These are phyloP conservation scores for Populus simonii DNA, from an alignment of 345 rosid genomes.

Conservation along the genomic window DNA sequence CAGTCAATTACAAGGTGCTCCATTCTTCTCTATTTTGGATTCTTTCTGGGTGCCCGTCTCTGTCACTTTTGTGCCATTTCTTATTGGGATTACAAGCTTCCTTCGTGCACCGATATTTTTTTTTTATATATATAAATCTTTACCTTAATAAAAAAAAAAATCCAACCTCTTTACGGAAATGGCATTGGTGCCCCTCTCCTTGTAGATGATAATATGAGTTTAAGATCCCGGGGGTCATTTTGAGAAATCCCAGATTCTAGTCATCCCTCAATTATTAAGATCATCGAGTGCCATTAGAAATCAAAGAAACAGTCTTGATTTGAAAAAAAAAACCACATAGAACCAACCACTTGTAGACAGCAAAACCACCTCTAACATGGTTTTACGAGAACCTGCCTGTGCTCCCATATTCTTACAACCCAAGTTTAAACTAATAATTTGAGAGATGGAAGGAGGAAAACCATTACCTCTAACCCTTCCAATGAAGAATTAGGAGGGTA, in stretches of 20 bases:
- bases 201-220: not conserved
- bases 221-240: not conserved
- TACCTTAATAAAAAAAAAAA: not conserved
- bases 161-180: not conserved
- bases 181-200: not conserved
- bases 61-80: conserved; percentile 5
- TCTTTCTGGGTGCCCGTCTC: conserved; percentile 10
- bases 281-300: not conserved
- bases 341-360: not conserved
- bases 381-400: not conserved
- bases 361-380: not conserved
- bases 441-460: no score
- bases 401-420: not conserved
- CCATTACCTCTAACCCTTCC: not conserved
- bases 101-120: not conserved
- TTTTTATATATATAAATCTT: not conserved
- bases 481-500: not conserved
- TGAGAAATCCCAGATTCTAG: not conserved
- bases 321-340: not conserved
- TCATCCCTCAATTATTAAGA: not conserved
- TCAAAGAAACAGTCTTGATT: not conserved
- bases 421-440: not conserved
- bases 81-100: not conserved
- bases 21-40: not conserved
- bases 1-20: not conserved